Base-by-base conservation (phyloP, 208 protist genomes). In the Angomonas ambiguus region DNA sequence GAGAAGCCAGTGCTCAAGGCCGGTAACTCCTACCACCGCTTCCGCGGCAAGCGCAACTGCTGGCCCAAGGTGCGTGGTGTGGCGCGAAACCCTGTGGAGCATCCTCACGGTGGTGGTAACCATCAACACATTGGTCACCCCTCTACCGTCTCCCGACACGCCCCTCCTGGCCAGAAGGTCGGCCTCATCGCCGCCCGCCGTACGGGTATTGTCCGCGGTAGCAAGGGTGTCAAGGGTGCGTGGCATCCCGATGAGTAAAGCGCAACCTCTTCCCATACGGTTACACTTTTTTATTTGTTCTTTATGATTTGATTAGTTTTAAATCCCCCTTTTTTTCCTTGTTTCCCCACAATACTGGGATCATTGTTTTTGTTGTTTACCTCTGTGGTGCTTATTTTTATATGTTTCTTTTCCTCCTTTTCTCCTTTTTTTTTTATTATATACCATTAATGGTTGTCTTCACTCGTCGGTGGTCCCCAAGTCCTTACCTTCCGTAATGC, bases 101-200 rank as follows among this genome's bases (percentile, higher is more conserved):
- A 99, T 84, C 98, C 98, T 33, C 97, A 99, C 80, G 98, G 99
- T 96, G 98, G 98, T 98, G 99, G 99, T 98, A 99, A 99, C 83
- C 99, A 99, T 92, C 98, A 99, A 96, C 99, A 99, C 86, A 98
- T 99, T 89, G 99, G 99, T 84, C 87, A 98, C 74, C 90, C 97
- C 34, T 96, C 92, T 16, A 98, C 96, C 60, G 88, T 97, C 25
- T 94, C 85, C 87, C 76, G 85, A 85, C 55, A 95, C 74, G 71
- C 80, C 16, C 88, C 97, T 51, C 85, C 98, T 62, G 98, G 98
- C 85, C 91, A 96, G 73, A 99, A 99, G 88, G 88, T 98, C 74
- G 99, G 99, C 94, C 94, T 99, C 61, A 99, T 99, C 71, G 98
- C 98, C 62, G 98, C 98, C 67, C 84, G 98, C 71, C 83, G 98